These are phyloP conservation scores for Abrus pulchellus DNA, from an alignment of 306 rosid genomes.

Conservation along the genomic window DNA sequence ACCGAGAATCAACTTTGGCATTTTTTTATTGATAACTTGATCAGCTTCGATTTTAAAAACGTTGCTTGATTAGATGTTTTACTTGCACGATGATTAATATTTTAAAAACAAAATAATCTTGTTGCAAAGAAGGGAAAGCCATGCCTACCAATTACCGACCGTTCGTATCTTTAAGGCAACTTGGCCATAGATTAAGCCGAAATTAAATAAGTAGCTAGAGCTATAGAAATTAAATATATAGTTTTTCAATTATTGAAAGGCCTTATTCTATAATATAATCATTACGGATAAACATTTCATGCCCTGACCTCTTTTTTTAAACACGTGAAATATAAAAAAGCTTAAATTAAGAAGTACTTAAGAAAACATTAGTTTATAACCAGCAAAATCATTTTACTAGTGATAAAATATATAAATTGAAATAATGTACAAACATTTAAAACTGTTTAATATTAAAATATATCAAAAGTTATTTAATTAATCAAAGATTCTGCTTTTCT, in stretches of 20 bases:
- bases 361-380: neutral
- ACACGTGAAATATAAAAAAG: neutral
- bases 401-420: neutral
- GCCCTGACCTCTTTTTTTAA: neutral
- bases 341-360: neutral
- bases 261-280: neutral
- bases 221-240: neutral
- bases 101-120: neutral
- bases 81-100: neutral
- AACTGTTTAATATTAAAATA: neutral
- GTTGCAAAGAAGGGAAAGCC: slow-evolving; percentile 28
- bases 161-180: slow-evolving; percentile 20
- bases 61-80: neutral
- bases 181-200: slow-evolving; percentile 11
- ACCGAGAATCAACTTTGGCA: neutral
- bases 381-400: neutral
- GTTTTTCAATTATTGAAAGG: slow-evolving; percentile 30
- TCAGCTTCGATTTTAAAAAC: neutral
- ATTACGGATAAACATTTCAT: neutral
- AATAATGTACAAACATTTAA: too few species aligned
- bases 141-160: slow-evolving; percentile 4
- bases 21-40: neutral
- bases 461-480: too few species aligned
- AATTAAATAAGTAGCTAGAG: neutral
- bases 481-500: too few species aligned